Base-by-base conservation (phyloP, 805 yeast genomes). In the Huiozyma naganishii region DNA sequence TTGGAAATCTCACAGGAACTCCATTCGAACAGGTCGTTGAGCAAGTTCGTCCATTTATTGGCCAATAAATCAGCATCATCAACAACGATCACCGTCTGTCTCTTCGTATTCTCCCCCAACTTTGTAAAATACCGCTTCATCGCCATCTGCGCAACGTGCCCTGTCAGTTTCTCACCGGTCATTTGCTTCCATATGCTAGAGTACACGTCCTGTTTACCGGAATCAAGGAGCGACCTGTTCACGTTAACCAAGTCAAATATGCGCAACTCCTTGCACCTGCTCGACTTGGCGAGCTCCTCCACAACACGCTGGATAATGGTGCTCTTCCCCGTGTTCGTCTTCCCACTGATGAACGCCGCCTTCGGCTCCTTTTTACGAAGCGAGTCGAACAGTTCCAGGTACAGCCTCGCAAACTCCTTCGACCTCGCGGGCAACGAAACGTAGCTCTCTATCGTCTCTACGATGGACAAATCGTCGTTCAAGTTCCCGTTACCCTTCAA, bases 1-100 rank as follows among this genome's bases (percentile, higher is more conserved):
- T 80, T 80, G 5, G 97, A 86, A 50, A 77, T 68, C 7, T 74
- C 67, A 53, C 83, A 78, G 1, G 95, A 78, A 5, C 97, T 95
- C 98, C 98, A 90, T 62, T 92, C 90, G 71, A 92, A 87, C 57
- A 90, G 86, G 61, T 90, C 90, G 66, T 90, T 90, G 80, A 90
- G 79, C 32, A 90, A 87, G 36, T 78, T 74, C 58, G 86, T 95
- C 46, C 79, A 80, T 40, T 54, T 56, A 1, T 89, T 80, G 10
- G 86, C 87, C 42, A 92, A 71, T 57, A 87, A 95, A 62, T 92
- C 98, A 44, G 92, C 68, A 59, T 92, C 97, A 64, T 92, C 97
- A 61, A 92, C 67, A 36, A 92, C 65, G 9, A 92, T 81, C 42
- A 83, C 63, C 1, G 88, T 83, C 39, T 67, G 67, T 36, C 68